These are phyloP conservation scores for Cladosporium phlei DNA, from an alignment of 2,329 filamentous ascomycete genomes.

Conservation along the genomic window DNA sequence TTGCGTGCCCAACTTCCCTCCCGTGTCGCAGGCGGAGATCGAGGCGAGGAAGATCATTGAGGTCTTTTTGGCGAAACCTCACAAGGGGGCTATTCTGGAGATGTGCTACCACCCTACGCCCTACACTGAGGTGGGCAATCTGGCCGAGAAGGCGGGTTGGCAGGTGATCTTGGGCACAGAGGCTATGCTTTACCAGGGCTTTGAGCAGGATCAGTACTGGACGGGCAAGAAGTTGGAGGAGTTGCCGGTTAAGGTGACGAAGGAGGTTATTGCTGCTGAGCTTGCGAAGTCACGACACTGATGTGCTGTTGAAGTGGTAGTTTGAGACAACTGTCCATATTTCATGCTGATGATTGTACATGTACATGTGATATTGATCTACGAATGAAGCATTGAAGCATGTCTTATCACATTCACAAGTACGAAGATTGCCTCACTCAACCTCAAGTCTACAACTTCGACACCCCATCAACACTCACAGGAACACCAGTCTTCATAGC, in stretches of 20 bases:
- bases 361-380: no score
- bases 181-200: conserved; percentile 53
- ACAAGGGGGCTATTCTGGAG: conserved; percentile 67
- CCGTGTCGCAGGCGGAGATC: conserved; percentile 59
- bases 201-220: conserved; percentile 61
- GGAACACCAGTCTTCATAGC: conserved; percentile 36
- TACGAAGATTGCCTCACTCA: no score
- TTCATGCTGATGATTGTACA: no score
- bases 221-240: conserved; percentile 57
- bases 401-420: no score
- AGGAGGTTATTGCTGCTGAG: conserved; percentile 45
- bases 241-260: conserved; percentile 57
- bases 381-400: no score
- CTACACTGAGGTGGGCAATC: conserved; percentile 60
- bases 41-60: conserved; percentile 54
- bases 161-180: conserved; percentile 71
- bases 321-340: no score
- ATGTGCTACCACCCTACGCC: conserved; percentile 79
- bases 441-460: neutral
- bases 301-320: no score
- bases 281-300: conserved; percentile 18
- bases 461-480: conserved; percentile 11
- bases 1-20: conserved; percentile 73
- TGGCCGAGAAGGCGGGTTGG: conserved; percentile 62
- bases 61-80: conserved; percentile 43